Base-by-base conservation (phyloP, 371 early-diverging fungal genomes). In the Mortierella sp. region DNA sequence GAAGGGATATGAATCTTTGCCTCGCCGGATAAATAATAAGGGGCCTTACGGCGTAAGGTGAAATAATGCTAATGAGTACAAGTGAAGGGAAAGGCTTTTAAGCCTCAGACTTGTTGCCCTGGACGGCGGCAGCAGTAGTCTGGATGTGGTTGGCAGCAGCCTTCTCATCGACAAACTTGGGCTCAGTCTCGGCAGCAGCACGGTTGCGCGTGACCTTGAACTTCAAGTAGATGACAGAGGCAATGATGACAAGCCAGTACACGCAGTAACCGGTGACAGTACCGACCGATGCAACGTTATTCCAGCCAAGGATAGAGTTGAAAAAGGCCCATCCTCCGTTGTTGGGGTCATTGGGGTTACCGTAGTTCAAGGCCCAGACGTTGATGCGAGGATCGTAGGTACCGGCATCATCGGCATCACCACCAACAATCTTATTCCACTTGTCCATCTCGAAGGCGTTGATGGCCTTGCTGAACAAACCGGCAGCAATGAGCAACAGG, bases 221-320 rank as follows among this genome's bases (percentile, higher is more conserved):
- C 47, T 82, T 72, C 60, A 86, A 46, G 56, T 68, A 83, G 30
- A 87, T 79, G 14, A 93, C 69, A 26, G 66, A 53, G n/a, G 78
- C 60, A 14, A 82, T 66, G 39, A 93, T 54, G 6, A 70, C 72
- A 6, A 86, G 43, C 95, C 95, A 95, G 79, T 91, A 95, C 21
- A 86, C 66, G 56, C 87, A 86, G 82, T 94, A 95, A 2, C 84
- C 85, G 44, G 82, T 76, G 43, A 94, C 82, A 23, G 90, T 84
- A 43, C 89, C 92, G 60, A 85, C 68, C 1, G 92, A 91, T 8
- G 93, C 94, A 41, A 85, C 79, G 69, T 88, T 89, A 73, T 81
- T 87, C 93, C 94, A 94, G 19, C 94, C 93, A 42, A 93, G 73
- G 24, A 94, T 72, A 17, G 92, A 84, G 67, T 89, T 86, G 72